Evolutionary conservation across 1,284 basidiomycete genomes (phyloP).

Genomic region (Prillingera fragicola): DNA sequence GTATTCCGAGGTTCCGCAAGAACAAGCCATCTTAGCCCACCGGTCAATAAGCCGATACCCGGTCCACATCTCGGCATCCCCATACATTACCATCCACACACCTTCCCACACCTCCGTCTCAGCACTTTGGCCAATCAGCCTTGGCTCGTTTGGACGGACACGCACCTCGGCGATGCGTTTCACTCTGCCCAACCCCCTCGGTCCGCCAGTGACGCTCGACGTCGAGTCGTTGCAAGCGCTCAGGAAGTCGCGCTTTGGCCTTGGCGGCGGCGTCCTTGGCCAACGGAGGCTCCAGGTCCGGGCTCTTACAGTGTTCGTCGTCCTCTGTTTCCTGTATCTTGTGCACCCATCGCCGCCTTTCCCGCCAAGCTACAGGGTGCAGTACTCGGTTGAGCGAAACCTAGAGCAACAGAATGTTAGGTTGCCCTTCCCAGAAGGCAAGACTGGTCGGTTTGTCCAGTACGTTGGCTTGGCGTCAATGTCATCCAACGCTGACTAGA

Average conservation of each 20-base stretch:
- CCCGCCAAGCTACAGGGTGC: conserved; percentile 34
- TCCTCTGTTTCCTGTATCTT: not conserved
- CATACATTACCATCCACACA: too few relatives aligned
- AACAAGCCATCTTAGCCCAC: too few relatives aligned
- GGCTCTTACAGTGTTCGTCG: not conserved
- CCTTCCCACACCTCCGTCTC: too few relatives aligned
- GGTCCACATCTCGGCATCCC: too few relatives aligned
- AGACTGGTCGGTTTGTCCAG: conserved; percentile 35
- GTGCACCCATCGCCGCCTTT: conserved; percentile 32
- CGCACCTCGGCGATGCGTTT: conserved; percentile 12
- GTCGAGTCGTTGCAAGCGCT: not conserved
- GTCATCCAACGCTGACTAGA: not conserved
- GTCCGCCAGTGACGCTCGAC: conserved; percentile 29
- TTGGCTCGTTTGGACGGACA: too few relatives aligned
- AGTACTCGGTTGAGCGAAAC: conserved; percentile 19
- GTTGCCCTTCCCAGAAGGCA: conserved; percentile 24
- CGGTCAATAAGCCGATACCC: too few relatives aligned
- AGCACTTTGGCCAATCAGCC: too few relatives aligned
- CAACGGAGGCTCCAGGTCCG: too few relatives aligned
- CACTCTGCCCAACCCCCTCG: conserved; percentile 32
- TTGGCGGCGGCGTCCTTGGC: too few relatives aligned
- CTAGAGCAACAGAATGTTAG: conserved; percentile 21
- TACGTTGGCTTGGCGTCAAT: conserved; percentile 19
- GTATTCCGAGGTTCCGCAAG: too few relatives aligned
- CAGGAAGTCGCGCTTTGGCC: too few relatives aligned